Base-by-base conservation (phyloP, 129 eudicot species). In the Saposhnikovia divaricata region DNA sequence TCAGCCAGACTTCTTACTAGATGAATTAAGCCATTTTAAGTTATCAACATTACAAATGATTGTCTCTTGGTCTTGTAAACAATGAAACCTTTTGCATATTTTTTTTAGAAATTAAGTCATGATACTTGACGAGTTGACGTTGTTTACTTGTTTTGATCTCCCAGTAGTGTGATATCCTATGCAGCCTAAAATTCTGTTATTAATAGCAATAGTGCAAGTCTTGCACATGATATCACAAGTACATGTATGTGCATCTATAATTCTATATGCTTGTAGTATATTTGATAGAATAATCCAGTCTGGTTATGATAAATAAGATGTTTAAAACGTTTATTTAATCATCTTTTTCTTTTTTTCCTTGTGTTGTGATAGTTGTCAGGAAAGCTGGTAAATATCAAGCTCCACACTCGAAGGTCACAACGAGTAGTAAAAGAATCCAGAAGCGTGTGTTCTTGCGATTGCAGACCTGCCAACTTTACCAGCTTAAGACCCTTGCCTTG, bases 361-460 rank as follows among this genome's bases (percentile, higher is more conserved):
- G 72, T 66, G 72, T 65, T 65, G 40, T 59, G 42, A 28, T 66
- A 66, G 72, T 66, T 66, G 72, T 28, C 72, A 12, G 72, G 72
- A 13, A 66, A 66, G 72, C 72, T 66, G 72, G 72, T 66, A 34
- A 66, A 66, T 15, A 34, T 38, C 45, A 38, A 70, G 46, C 75
- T 34, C 27, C 75, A 72, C 34, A 83, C 75, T 4, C 74, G 93
- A 45, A 88, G 98, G 71, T 86, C 90, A 37, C 98, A 92, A 76
- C 93, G 97, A 15, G 87, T 92, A 77, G 98, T 94, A 46, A 85
- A 85, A 61, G 97, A 65, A 78, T 94, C 98, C 6, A 90, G 98
- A 90, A 90, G 91, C 72, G 19, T 92, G 6, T 94, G 98, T 82
- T 77, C 85, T 77, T 94, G 97, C 68, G 93, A 91, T 0, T 94